Conservation (phyloP, 257 asterid genomes). For the Mentha longifolia region DNA sequence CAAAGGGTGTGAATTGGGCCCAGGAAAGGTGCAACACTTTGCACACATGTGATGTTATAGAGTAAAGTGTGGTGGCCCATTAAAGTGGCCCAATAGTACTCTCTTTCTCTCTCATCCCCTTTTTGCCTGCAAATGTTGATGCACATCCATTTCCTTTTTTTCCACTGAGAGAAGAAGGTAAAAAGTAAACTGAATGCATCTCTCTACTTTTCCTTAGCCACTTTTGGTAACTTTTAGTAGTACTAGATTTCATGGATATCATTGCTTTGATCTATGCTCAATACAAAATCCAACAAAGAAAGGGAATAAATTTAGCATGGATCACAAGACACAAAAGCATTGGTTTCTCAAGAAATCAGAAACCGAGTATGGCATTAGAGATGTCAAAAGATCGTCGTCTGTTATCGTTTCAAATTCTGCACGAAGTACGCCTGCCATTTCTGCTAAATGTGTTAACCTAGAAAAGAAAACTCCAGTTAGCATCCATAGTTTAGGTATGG, state of each 20-base stretch:
- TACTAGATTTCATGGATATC: too few species aligned
- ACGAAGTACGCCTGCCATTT: neutral
- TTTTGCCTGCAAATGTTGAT: neutral
- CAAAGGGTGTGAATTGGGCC: slow-evolving; percentile 7
- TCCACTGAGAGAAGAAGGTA: neutral
- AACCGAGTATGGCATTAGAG: neutral
- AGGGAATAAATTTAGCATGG: neutral
- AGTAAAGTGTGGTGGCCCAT: slow-evolving; percentile 17
- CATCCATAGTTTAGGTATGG: slow-evolving; percentile 19
- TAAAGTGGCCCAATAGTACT: slow-evolving; percentile 14
- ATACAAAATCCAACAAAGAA: neutral
- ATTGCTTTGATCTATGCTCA: neutral
- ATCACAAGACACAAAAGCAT: neutral
- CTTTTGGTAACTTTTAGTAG: neutral
- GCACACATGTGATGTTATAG: slow-evolving; percentile 21
- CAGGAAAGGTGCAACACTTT: slow-evolving; percentile 20
- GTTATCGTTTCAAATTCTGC: too few species aligned
- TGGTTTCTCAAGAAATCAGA: neutral
- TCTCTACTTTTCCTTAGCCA: neutral
- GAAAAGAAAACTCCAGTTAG: neutral
- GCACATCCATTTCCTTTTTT: neutral
- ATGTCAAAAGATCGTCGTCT: neutral
- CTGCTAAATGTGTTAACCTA: slow-evolving; percentile 11
- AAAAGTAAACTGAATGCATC: neutral
- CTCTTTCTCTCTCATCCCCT: neutral